Evolutionary conservation across 2,329 filamentous ascomycete species (phyloP).

Genomic region (Nakataea oryzae): DNA sequence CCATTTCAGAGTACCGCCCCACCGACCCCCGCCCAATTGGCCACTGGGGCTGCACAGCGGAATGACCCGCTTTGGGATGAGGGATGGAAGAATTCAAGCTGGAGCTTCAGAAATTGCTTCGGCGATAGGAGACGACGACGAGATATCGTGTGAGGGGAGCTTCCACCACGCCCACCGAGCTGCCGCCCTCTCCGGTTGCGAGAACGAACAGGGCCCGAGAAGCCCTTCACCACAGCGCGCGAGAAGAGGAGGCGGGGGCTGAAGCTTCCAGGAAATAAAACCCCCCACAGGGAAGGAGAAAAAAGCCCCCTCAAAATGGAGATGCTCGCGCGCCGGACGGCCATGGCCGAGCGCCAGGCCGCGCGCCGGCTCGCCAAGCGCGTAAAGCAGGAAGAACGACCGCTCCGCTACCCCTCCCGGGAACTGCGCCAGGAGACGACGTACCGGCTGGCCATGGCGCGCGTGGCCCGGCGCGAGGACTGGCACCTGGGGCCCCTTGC

Average conservation of each 20-base stretch:
- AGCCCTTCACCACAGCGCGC: too few species aligned
- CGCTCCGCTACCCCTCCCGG: conserved; percentile 11
- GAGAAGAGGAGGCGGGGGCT: not conserved
- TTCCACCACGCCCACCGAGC: not conserved
- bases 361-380: conserved; percentile 27
- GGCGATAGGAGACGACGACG: not conserved
- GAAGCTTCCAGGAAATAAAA: not conserved
- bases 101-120: not conserved
- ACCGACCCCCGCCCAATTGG: not conserved
- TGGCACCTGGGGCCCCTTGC: conserved; percentile 71
- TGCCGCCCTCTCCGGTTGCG: conserved; percentile 2
- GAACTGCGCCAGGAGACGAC: conserved; percentile 21
- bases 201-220: not conserved
- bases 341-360: conserved; percentile 56
- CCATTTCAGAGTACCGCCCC: not conserved
- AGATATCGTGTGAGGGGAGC: not conserved
- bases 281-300: not conserved
- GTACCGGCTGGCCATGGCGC: conserved; percentile 19
- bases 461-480: conserved; percentile 55
- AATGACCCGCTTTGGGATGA: not conserved
- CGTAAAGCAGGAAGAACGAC: not conserved
- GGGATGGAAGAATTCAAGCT: not conserved
- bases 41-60: not conserved
- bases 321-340: conserved; percentile 57
- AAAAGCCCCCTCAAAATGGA: conserved; percentile 44